A percentile compares a stretch with the other conserved stretches of the same genome.
Conservation (phyloP, 768 basidiomycete species). For the Auriscalpium vulgare region DNA sequence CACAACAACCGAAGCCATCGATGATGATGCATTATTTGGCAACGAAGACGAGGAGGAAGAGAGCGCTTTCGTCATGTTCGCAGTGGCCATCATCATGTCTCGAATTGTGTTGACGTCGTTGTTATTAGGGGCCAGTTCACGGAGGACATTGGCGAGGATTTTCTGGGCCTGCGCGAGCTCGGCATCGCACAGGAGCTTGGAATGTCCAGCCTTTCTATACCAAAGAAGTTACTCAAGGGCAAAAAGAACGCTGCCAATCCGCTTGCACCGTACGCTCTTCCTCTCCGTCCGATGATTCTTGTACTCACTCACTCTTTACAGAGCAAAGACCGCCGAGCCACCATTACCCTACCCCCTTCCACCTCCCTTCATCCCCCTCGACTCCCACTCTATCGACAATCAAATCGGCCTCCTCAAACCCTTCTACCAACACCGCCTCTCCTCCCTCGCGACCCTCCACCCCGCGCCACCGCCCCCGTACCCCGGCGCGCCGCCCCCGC, state of each 20-base stretch:
- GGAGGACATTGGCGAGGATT: conserved; percentile 85
- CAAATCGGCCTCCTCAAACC: conserved; percentile 82
- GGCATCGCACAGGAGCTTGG: conserved; percentile 86
- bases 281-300: background rate
- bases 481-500: conserved; percentile 16
- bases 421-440: conserved; percentile 60
- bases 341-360: conserved; percentile 83
- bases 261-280: conserved; percentile 37
- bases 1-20: conserved; percentile 40
- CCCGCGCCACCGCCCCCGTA: conserved; percentile 12
- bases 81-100: conserved; percentile 1
- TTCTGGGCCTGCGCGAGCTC: conserved; percentile 79
- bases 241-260: conserved; percentile 29
- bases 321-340: conserved; percentile 62
- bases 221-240: conserved; percentile 65
- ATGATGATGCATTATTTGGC: conserved; percentile 55
- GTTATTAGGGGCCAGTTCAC: conserved; percentile 71
- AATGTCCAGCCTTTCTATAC: conserved; percentile 68
- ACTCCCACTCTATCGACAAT: conserved; percentile 51
- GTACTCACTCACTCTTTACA: conserved; percentile 18
- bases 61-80: conserved; percentile 57
- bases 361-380: conserved; percentile 69
- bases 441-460: conserved; percentile 17
- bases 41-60: conserved; percentile 52
- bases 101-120: conserved; percentile 2